A percentile compares a stretch with the other conserved stretches of the same genome.
Conservation (phyloP, 371 early-diverging fungal species). For the Mortierella sp. region DNA sequence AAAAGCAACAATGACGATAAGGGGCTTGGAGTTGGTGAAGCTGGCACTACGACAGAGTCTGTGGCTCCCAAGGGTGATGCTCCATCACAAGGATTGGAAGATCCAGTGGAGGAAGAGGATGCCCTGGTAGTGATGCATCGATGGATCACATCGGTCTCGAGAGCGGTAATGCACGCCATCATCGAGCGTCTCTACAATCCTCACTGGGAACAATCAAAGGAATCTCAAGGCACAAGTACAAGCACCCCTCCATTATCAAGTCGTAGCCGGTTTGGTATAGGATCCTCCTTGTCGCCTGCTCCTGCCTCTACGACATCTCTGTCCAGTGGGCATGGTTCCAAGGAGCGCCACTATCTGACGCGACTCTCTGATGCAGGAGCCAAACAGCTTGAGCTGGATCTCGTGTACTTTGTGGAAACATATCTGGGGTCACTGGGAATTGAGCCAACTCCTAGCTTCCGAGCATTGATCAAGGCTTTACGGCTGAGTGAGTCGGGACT, state of each 20-base stretch:
- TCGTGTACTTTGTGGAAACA: constrained; percentile 32
- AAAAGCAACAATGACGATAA: constrained; percentile 23
- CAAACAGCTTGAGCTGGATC: constrained; percentile 45
- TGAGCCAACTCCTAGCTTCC: constrained; percentile 45
- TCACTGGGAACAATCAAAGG: constrained; percentile 8
- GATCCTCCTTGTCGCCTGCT: constrained; percentile 2
- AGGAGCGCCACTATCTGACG: constrained; percentile 26
- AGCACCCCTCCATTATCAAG: constrained; percentile 1
- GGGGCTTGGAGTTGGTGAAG: constrained; percentile 46
- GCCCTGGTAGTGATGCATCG: constrained; percentile 64
- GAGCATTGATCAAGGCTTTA: constrained; percentile 33
- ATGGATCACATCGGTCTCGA: constrained; percentile 76
- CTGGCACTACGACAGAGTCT: constrained; percentile 15
- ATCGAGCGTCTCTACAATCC: constrained; percentile 45
- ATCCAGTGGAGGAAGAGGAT: constrained; percentile 27
- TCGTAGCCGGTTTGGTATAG: constrained; percentile 10
- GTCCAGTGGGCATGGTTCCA: background rate
- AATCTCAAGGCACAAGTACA: background rate
- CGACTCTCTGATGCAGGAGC: constrained; percentile 42
- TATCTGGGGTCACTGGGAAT: constrained; percentile 27
- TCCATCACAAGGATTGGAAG: constrained; percentile 10
- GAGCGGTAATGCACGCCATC: constrained; percentile 64
- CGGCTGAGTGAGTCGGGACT: constrained; percentile 35
- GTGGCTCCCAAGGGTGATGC: background rate
- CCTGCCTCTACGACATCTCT: constrained; percentile 1